phyloP scores from a whole-genome alignment of 257 asterid genomes.

The Fraxinus cuspidata region DNA sequence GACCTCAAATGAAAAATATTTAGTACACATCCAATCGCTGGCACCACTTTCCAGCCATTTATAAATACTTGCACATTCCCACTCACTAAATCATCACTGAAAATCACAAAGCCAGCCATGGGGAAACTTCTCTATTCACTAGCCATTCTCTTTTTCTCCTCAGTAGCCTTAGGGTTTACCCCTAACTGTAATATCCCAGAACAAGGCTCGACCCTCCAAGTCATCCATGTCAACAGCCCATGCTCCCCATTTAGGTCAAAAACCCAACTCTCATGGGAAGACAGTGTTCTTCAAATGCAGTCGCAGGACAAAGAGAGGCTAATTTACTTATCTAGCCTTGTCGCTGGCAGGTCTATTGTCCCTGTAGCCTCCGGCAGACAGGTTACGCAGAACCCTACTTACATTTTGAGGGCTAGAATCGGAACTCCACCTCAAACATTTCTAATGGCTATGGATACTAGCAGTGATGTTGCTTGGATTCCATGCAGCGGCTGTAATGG shows the following conservation, averaged over 20 bases:
- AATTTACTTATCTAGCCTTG: slow-evolving; percentile 50
- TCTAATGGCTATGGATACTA: slow-evolving; percentile 62
- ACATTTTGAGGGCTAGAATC: slow-evolving; percentile 50
- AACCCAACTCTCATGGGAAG: slow-evolving; percentile 51
- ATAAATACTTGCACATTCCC: slow-evolving; percentile 26
- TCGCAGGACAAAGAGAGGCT: slow-evolving; percentile 50
- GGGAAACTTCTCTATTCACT: slow-evolving; percentile 18
- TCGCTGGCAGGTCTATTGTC: slow-evolving; percentile 37
- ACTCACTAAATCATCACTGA: slow-evolving; percentile 4
- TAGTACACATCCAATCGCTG: no score
- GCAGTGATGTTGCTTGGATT: slow-evolving; percentile 63
- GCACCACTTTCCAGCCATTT: slow-evolving; percentile 6
- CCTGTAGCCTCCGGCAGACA: slow-evolving; percentile 69
- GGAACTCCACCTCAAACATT: slow-evolving; percentile 67
- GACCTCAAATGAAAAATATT: no score
- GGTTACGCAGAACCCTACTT: slow-evolving; percentile 57
- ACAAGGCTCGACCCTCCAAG: slow-evolving; percentile 37
- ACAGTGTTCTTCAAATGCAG: slow-evolving; percentile 53
- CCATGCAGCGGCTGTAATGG: slow-evolving; percentile 64
- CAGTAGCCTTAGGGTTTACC: slow-evolving; percentile 18
- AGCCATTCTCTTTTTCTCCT: slow-evolving; percentile 21
- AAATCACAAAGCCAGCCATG: background rate
- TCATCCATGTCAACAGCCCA: slow-evolving; percentile 46
- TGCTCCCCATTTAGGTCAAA: slow-evolving; percentile 48
- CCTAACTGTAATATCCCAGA: slow-evolving; percentile 29